phyloP scores from a whole-genome alignment of 306 rosid genomes.

The Pachyrhizus erosus region DNA sequence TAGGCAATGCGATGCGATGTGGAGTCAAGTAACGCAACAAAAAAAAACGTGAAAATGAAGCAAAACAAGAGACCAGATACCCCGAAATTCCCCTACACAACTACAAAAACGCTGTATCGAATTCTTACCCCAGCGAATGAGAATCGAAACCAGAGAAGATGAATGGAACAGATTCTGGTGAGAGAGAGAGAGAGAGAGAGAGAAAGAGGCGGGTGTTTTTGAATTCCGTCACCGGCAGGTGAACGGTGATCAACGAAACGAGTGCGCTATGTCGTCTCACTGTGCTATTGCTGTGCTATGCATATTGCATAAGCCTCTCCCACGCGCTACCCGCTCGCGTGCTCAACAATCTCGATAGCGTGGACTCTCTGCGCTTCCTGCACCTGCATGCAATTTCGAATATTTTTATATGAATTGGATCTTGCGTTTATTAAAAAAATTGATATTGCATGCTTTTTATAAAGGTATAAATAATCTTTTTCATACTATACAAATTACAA shows the following conservation, averaged over 20 bases:
- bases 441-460: background rate
- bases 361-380: background rate
- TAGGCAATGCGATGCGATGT: conserved; percentile 3
- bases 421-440: background rate
- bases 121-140: conserved; percentile 53
- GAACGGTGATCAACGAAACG: conserved; percentile 53
- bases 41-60: conserved; percentile 12
- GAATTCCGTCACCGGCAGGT: conserved; percentile 64
- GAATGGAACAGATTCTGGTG: conserved; percentile 35
- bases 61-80: conserved; percentile 12
- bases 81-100: conserved; percentile 11
- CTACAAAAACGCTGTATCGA: conserved; percentile 27
- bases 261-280: conserved; percentile 43
- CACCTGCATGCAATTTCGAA: conserved; percentile 18
- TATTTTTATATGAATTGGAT: conserved; percentile 1
- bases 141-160: conserved; percentile 49
- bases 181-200: conserved; percentile 46
- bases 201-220: conserved; percentile 51
- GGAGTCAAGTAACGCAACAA: background rate
- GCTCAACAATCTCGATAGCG: background rate
- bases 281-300: conserved; percentile 17
- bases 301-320: background rate
- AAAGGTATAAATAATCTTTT: background rate
- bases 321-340: conserved; percentile 26
- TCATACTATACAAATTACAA: background rate